Conservation (phyloP, 1,284 basidiomycete species). For the Lentinula novae-zelandiae region DNA sequence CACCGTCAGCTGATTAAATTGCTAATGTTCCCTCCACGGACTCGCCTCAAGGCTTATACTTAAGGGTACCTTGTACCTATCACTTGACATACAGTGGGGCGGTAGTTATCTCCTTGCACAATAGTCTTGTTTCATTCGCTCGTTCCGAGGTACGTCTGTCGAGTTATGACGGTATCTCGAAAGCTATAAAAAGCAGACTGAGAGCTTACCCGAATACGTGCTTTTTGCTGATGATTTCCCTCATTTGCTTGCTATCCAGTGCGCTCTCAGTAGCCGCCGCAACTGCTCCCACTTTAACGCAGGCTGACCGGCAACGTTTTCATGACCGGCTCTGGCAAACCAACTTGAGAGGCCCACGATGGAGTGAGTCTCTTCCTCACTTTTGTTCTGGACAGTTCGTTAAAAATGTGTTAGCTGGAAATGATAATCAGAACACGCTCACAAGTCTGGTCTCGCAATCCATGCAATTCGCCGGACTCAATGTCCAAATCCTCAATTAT, state of each 20-base stretch:
- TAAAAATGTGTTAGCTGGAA: constrained; percentile 21
- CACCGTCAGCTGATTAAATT: neutral
- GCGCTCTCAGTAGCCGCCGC: neutral
- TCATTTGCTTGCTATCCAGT: neutral
- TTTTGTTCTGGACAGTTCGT: neutral
- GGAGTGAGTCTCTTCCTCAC: constrained; percentile 20
- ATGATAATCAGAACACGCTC: constrained; percentile 26
- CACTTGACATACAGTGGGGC: neutral
- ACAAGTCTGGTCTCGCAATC: constrained; percentile 22
- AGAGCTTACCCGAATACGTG: neutral
- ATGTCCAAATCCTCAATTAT: constrained; percentile 24
- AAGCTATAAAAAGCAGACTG: neutral
- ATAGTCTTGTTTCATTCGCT: neutral
- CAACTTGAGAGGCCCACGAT: constrained; percentile 26
- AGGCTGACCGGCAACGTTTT: neutral
- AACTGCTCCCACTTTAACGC: neutral
- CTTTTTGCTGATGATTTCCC: neutral
- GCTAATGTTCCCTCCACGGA: neutral
- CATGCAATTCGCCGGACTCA: constrained; percentile 23
- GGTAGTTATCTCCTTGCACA: neutral
- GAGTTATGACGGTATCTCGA: neutral
- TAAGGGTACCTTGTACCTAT: neutral
- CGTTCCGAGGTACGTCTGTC: neutral
- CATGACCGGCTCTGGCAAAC: constrained; percentile 25
- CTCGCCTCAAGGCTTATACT: neutral